Base-by-base conservation (phyloP, 176 grass and related monocot genomes). In the Oryza glaberrima region DNA sequence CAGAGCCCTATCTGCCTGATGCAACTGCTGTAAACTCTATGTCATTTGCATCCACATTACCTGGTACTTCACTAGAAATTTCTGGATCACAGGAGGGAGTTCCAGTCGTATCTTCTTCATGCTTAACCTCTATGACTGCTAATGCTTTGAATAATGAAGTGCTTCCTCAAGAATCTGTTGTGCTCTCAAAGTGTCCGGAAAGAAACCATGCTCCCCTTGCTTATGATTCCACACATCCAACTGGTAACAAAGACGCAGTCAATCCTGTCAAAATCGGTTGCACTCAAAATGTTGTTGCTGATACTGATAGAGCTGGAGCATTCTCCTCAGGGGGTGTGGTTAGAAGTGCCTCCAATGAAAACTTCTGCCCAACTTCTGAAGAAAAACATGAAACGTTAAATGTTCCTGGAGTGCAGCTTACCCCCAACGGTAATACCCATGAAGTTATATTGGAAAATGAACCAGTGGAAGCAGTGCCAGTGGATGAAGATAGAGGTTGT, bases 21-120 rank as follows among this genome's bases (percentile, higher is more conserved):
- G 70, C 79, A 52, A 84, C 81, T 84, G 68, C 70, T 74, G 70
- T 83, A 48, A 88, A 84, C 64, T 90, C 90, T 80, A 73, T 54
- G 71, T 85, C 86, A 83, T 90, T 83, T 75, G 77, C 40, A 75
- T 95, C 89, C 51, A 90, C 72, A 88, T 84, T 80, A 70, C 71
- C 19, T 60, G 77, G 48, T 88, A 54, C 67, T 83, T 82, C 35
- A 44, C 48, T 76, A 92, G 83, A 56, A 46, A 82, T 77, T 87
- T 89, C 78, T 65, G 65, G 73, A 82, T 90, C 48, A 73, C 84
- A 85, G 67, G 90, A 90, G 75, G 87, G 81, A 80, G 83, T 78
- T 83, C 89, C 74, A 71, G 78, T 92, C 30, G 69, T 86, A 74
- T 85, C 80, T 77, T 91, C 86, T 84, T 88, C 87, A 16, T 88